A percentile compares a stretch with the other conserved stretches of the same genome.
Conservation (phyloP, 129 eudicot species). For the Ambrosia artemisiifolia region DNA sequence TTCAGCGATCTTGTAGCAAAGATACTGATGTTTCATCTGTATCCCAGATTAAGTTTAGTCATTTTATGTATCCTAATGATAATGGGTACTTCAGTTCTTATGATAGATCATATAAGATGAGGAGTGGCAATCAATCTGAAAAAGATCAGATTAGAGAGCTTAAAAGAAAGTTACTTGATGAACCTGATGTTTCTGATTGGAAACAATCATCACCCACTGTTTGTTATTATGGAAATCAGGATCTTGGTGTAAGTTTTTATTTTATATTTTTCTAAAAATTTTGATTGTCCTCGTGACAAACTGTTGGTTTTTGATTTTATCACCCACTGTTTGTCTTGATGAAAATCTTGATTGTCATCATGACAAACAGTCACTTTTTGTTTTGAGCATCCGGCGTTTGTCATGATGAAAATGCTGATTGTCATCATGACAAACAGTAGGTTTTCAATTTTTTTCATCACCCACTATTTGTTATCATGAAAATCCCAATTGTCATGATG, state of each 20-base stretch:
- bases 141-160: conserved; percentile 52
- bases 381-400: not conserved
- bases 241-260: conserved; percentile 54
- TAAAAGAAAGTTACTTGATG: conserved; percentile 53
- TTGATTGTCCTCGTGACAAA: not conserved
- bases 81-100: conserved; percentile 30
- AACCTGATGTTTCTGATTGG: conserved; percentile 48
- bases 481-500: too few species aligned
- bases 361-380: not conserved
- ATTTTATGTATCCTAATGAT: conserved; percentile 26
- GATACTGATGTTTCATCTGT: conserved; percentile 21
- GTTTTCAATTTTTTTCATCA: too few species aligned
- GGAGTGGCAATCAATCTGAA: conserved; percentile 32
- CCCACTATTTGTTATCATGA: too few species aligned
- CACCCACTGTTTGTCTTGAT: not conserved
- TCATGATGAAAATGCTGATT: too few species aligned
- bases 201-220: conserved; percentile 23
- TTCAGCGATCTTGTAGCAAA: conserved; percentile 22
- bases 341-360: too few species aligned
- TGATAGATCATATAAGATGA: conserved; percentile 44
- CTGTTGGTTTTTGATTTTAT: not conserved
- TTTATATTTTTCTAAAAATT: not conserved
- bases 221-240: conserved; percentile 40
- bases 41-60: conserved; percentile 27
- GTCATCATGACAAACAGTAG: too few species aligned